Conservation (phyloP, 176 grass and related monocot species). For the Aegilops tauschii region DNA sequence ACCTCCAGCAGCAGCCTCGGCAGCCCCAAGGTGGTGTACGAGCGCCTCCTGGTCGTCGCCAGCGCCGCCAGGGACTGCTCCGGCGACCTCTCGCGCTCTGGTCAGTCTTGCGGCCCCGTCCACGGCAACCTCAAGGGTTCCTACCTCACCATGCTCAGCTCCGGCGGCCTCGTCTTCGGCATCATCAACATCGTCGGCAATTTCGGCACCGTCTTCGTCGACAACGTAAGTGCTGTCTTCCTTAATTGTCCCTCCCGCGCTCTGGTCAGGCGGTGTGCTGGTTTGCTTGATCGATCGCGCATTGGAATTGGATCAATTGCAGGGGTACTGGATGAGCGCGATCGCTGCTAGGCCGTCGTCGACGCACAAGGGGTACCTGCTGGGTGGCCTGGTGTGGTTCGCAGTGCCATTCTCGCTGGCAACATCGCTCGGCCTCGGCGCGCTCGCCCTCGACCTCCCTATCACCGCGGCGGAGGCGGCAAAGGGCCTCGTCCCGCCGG, state of each 20-base stretch:
- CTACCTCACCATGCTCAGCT: conserved; percentile 87
- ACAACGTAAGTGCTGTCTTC: conserved; percentile 36
- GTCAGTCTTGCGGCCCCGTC: conserved; percentile 71
- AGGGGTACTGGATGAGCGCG: conserved; percentile 82
- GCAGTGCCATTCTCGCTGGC: conserved; percentile 74
- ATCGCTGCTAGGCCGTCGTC: conserved; percentile 73
- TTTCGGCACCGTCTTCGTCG: conserved; percentile 82
- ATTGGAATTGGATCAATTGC: not conserved
- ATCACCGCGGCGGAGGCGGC: conserved; percentile 51
- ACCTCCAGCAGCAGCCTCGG: conserved; percentile 50
- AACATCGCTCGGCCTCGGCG: conserved; percentile 68
- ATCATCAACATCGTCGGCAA: conserved; percentile 81
- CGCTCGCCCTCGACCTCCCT: conserved; percentile 69
- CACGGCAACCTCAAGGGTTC: conserved; percentile 63
- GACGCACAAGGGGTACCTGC: conserved; percentile 71
- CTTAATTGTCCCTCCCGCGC: not conserved
- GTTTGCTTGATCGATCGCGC: not conserved
- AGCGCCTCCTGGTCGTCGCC: conserved; percentile 43
- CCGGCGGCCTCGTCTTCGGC: conserved; percentile 70
- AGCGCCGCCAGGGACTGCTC: conserved; percentile 49
- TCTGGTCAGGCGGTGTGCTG: not conserved
- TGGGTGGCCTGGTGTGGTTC: conserved; percentile 77
- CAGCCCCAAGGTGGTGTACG: conserved; percentile 62
- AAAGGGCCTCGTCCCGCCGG: conserved; percentile 78
- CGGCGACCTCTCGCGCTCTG: conserved; percentile 32